Base-by-base conservation (phyloP, 305 asterid species). In the Fraxinus latifolia region DNA sequence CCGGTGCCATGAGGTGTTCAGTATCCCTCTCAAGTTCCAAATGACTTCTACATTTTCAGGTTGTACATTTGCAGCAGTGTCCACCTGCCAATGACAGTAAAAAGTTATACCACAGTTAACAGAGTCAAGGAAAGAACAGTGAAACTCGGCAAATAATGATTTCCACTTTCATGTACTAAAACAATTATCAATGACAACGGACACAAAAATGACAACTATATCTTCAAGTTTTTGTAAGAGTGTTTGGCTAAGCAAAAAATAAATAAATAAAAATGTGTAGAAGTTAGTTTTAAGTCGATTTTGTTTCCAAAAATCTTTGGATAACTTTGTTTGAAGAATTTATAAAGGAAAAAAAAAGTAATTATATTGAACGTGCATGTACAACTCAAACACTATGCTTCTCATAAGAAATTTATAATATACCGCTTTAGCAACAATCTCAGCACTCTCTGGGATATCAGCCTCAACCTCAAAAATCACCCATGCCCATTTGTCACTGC, bases 401-500 rank as follows among this genome's bases (percentile, higher is more conserved):
- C 7, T 27, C 4, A 11, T 60, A 82, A 78, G 65, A 79, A 32
- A 80, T 62, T 42, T 77, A 83, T 5, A 62, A 84, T 94, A 65
- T 86, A 95, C 99, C 79, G 98, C 98, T 93, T 95, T 95, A 83
- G 95, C 99, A 58, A 94, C 93, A 81, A 95, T 88, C 83, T 93
- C 93, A 32, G 97, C 89, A 88, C 67, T 83, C 67, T 87, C 87
- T 29, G 90, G 79, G 76, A 95, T 81, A 82, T 91, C 85, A 78
- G 90, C 97, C 89, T 93, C 94, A 0, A 92, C 97, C 87, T 94
- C 92, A 75, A 95, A 95, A 80, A 95, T 86, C 31, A 93, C 97
- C 99, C 98, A 95, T n/a, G 98, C 98, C 99, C 98, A 95, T 89
- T 88, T 94, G 87, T 95, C 99, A 75, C 92, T 85, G 84, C 77